Base-by-base conservation (phyloP, 371 early-diverging fungal genomes). In the Dichotomocladium elegans region DNA sequence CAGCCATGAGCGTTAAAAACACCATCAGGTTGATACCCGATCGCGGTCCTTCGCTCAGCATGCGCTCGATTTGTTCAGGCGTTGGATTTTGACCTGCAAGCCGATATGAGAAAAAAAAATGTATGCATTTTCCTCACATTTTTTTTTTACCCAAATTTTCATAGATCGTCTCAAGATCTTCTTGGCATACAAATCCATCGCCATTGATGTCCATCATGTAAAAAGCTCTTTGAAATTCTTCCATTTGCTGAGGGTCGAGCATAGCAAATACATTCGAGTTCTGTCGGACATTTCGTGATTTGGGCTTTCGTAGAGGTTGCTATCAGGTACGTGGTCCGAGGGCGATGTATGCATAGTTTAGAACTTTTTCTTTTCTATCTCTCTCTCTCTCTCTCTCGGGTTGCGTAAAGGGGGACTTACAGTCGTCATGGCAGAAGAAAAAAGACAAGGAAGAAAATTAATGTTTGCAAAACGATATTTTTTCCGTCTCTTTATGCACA, bases 181-280 rank as follows among this genome's bases (percentile, higher is more conserved):
- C 90, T 37, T 85, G 82, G 63, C 87, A 88, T 14, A 95, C 81
- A 53, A 90, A 81, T 5, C 89, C 92, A 64, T 95, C 95, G 4
- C 83, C 79, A 60, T 96, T 92, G 56, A 86, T 88, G 59, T 96
- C 99, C 64, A 97, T 87, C 55, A 96, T 83, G 27, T 89, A 88
- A 69, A 99, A 99, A 25, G 94, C 94, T 63, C 97, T 95, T 66
- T 93, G 92, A 68, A 97, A 91, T 63, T 94, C 93, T 52, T 84
- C 88, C 42, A 99, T 94, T 70, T 99, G 98, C 50, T 90, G 86
- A 55, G 96, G 93, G 64, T 96, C 96, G 72, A 99, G 96, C 85
- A 97, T 96, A 41, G 94, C 93, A 76, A 99, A 99, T 22, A 99
- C 97, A 70, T 99, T 99, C 21, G 97, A 95, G 80, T 93, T 96